Base-by-base conservation (phyloP, 192 early-diverging fungal species). In the Backusella australiensis region DNA sequence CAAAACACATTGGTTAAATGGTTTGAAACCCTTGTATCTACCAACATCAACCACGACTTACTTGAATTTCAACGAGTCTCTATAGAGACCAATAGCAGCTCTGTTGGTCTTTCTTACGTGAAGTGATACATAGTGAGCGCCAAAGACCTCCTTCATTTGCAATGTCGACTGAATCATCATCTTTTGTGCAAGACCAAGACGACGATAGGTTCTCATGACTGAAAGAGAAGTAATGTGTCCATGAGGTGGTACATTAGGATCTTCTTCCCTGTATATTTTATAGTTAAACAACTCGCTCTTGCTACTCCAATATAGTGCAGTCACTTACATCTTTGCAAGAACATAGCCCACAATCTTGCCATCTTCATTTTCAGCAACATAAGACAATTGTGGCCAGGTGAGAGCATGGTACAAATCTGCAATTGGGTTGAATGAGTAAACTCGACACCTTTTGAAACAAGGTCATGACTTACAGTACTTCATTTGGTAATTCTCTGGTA, bases 401-500 rank as follows among this genome's bases (percentile, higher is more conserved):
- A 92, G 81, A 17, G 90, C 80, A 68, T 96, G 94, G 77, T 96
- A 95, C 49, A 95, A 82, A 78, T 95, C 91, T 90, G 77, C 70
- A 44, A 12, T 29, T 15, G n/a, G 3, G 12, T 36, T 4, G 52
- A 34, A 42, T 34, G 14, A 67, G 34, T 34, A 69, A 56, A 35
- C 15, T 14, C 32, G 26, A 65, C 56, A 29, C 9, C 2, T 26
- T 63, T 63, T 59, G 53, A 56, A 73, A 41, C 0, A n/a, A 72
- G 35, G 34, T 23, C n/a, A 15, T 69, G 36, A 79, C 84, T 89
- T 90, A 88, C 92, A 99, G 87, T 99, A 99, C 85, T 99, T 99
- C 94, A 99, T 97, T 80, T 96, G 94, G 84, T 99, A 99, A 91
- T 99, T 99, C 86, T 99, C 98, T 9, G 98, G 98, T 44, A 99